Base-by-base conservation (phyloP, 2,329 filamentous ascomycete genomes). In the Salinomyces thailandicus region DNA sequence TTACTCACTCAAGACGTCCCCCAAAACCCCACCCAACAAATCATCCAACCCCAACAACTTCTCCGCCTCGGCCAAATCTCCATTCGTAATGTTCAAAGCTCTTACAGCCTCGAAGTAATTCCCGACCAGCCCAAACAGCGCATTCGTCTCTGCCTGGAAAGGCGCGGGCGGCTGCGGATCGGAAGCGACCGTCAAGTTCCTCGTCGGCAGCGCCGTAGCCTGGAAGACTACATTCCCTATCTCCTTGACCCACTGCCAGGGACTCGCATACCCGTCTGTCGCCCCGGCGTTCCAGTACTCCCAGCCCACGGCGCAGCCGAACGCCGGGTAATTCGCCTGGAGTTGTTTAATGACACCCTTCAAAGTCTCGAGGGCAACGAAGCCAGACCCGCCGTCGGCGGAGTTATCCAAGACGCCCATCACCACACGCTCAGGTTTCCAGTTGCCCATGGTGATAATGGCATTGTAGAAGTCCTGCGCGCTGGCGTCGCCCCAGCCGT, bases 401-500 rank as follows among this genome's bases (percentile, higher is more conserved):
- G 37, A 37, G 29, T 43, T 49, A 32, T 47, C 48, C 5, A 55
- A 29, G 2, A 54, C 39, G 17, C 53, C 53, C 34, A 54, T 43
- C 5, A 49, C 45, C 13, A 55, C 43, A 4, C 51, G 43, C 7
- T 42, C 36, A 7, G 50, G 36, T 4, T 34, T 5, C 37, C 45
- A 55, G 5, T 29, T 27, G 11, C 47, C 49, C 27, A 44, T 45
- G 16, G 35, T 22, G 31, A 55, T 41, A 22, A 53, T 51, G 27
- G 38, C 37, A 14, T 54, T 44, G 45, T 53, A 54, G 35, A 45
- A 45, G 2, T 33, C 42, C 0, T 50, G 37, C 5, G 41, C 42
- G 18, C 44, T 46, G 6, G 47, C 45, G 27, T 54, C 47, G 22
- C 52, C 53, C 48, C 49, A 54, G 31, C 52, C 51, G 15, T 50